These are phyloP conservation scores for Cystofilobasidium bisporidii DNA, from an alignment of 768 basidiomycete genomes.

Conservation along the genomic window DNA sequence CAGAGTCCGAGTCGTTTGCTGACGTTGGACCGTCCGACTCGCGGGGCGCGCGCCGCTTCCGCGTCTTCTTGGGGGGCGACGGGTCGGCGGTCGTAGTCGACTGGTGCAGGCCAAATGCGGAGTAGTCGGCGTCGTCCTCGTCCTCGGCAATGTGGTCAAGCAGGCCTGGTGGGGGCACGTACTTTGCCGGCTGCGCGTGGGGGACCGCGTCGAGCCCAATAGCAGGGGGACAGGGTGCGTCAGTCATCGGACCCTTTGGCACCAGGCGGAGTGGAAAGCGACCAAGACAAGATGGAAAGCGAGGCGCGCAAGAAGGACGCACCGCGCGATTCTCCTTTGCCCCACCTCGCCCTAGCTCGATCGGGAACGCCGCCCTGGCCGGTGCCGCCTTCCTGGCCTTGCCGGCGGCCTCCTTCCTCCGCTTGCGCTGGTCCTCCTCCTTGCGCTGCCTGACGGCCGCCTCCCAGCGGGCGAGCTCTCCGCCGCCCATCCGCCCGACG, in stretches of 20 bases:
- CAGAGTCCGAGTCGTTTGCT: background rate
- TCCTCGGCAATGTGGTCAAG: background rate
- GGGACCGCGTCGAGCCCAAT: background rate
- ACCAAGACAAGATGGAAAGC: too few relatives aligned
- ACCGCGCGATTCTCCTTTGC: background rate
- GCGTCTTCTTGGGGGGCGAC: background rate
- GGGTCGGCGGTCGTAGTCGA: background rate
- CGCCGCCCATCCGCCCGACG: background rate
- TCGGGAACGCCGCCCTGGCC: too few relatives aligned
- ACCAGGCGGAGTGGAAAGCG: too few relatives aligned
- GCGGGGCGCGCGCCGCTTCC: background rate
- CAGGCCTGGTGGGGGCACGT: background rate
- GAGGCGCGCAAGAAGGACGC: too few relatives aligned
- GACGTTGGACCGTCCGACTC: background rate
- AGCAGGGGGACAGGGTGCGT: background rate
- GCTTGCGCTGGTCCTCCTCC: background rate
- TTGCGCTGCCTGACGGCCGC: background rate
- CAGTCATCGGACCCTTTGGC: too few relatives aligned
- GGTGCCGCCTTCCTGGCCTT: background rate
- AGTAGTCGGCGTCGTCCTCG: conserved; percentile 1
- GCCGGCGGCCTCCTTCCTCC: background rate
- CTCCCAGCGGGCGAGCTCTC: background rate
- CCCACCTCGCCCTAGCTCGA: background rate
- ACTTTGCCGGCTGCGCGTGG: background rate
- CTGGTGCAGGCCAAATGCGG: background rate